These are phyloP conservation scores for Dactylorhiza incarnata DNA, from an alignment of 106 monocot species.

Conservation along the genomic window DNA sequence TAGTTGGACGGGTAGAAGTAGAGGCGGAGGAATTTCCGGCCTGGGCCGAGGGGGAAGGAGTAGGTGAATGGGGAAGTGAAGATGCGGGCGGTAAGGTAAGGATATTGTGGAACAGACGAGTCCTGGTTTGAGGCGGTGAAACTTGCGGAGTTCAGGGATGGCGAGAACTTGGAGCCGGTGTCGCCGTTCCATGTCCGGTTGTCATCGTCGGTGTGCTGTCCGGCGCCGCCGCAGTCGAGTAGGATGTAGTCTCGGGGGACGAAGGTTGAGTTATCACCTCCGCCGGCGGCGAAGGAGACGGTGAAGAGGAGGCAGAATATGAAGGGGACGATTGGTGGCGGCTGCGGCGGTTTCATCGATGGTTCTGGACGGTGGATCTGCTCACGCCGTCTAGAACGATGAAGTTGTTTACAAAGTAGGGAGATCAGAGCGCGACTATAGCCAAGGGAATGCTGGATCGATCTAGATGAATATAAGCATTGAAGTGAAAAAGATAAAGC, in stretches of 20 bases:
- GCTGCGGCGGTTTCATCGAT: not conserved
- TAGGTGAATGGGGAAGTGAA: constrained; percentile 48
- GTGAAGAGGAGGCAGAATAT: not conserved
- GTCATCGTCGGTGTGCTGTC: not conserved
- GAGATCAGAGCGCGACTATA: not conserved
- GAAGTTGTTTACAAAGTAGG: not conserved
- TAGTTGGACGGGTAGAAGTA: constrained; percentile 36
- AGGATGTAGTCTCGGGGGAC: constrained; percentile 31
- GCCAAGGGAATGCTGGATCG: too few relatives aligned
- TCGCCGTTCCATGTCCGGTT: constrained; percentile 42
- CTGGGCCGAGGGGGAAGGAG: constrained; percentile 48
- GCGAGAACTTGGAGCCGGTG: constrained; percentile 20
- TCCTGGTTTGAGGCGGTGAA: constrained; percentile 16
- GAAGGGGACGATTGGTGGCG: not conserved
- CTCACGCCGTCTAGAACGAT: not conserved
- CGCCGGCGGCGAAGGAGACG: not conserved
- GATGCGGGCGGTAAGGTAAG: constrained; percentile 39
- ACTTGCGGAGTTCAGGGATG: constrained; percentile 10
- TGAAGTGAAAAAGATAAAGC: not conserved
- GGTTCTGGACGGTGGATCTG: not conserved
- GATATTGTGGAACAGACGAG: constrained; percentile 23
- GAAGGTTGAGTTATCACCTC: not conserved
- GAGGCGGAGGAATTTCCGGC: constrained; percentile 55
- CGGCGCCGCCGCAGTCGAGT: constrained; percentile 38
- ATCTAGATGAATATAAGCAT: not conserved